These are phyloP conservation scores for Ascodesmis nigricans DNA, from an alignment of 495 filamentous ascomycete genomes.

Conservation along the genomic window DNA sequence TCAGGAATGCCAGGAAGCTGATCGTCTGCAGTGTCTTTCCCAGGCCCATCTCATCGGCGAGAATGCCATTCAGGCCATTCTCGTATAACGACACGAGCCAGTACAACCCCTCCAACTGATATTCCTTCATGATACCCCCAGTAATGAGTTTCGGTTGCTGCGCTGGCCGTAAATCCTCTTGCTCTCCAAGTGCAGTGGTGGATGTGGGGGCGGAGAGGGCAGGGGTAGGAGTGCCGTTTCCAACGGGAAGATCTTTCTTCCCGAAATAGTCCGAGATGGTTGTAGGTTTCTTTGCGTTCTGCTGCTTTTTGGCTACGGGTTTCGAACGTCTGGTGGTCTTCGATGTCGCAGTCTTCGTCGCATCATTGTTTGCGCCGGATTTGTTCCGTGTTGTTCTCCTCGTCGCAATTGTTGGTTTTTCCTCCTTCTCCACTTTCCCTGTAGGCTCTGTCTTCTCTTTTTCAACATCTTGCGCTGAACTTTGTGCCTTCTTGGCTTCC, in stretches of 20 bases:
- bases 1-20: slow-evolving; percentile 65
- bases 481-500: slow-evolving; percentile 3
- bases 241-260: slow-evolving; percentile 14
- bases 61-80: slow-evolving; percentile 83
- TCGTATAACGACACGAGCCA: slow-evolving; percentile 76
- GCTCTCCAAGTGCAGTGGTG: slow-evolving; percentile 50
- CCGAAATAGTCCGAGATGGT: slow-evolving; percentile 16
- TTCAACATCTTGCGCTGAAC: neutral
- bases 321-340: too few species aligned
- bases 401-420: too few species aligned
- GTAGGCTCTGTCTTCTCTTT: slow-evolving; percentile 5
- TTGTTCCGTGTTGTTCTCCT: too few species aligned
- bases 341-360: too few species aligned
- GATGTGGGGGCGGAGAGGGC: too few species aligned
- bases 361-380: too few species aligned
- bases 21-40: slow-evolving; percentile 95
- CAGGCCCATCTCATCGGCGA: slow-evolving; percentile 94
- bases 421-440: slow-evolving; percentile 3
- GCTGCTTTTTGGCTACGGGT: too few species aligned
- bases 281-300: too few species aligned
- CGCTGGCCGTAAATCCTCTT: slow-evolving; percentile 48
- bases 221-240: too few species aligned
- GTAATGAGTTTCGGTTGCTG: slow-evolving; percentile 65
- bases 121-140: slow-evolving; percentile 77
- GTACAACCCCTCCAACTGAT: slow-evolving; percentile 83